A percentile compares a stretch with the other conserved stretches of the same genome.
phyloP scores from a whole-genome alignment of 805 yeast species.

The Huiozyma naganishii region DNA sequence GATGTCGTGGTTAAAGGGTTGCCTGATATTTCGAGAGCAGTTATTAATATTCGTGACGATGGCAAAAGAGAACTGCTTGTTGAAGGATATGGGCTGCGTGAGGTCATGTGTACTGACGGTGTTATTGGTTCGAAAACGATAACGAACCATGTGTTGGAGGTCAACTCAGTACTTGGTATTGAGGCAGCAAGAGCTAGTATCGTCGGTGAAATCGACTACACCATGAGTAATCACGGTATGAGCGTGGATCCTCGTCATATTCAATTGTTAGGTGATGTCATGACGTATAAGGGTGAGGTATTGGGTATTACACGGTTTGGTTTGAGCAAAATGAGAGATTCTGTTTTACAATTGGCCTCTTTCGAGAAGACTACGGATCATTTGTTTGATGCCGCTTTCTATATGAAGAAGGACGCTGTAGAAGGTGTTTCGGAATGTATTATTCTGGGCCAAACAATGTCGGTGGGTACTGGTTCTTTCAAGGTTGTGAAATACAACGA shows the following conservation, averaged over 20 bases:
- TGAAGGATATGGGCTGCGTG: constrained; percentile 94
- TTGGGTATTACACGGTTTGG: constrained; percentile 98
- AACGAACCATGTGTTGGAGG: constrained; percentile 90
- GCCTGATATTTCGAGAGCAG: constrained; percentile 87
- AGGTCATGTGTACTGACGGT: constrained; percentile 97
- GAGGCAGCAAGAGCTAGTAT: constrained; percentile 95
- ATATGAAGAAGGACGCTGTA: constrained; percentile 88
- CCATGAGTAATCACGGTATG: constrained; percentile 99
- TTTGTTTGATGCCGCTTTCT: constrained; percentile 94
- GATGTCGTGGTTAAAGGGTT: constrained; percentile 87
- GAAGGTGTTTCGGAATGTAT: constrained; percentile 98
- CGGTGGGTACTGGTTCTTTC: constrained; percentile 95
- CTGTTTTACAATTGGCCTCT: constrained; percentile 91
- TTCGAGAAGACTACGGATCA: constrained; percentile 98
- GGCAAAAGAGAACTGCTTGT: constrained; percentile 84
- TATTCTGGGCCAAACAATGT: constrained; percentile 95
- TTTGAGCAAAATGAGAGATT: constrained; percentile 95
- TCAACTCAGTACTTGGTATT: constrained; percentile 81
- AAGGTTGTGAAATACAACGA: constrained; percentile 59
- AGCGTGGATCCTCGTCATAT: constrained; percentile 99
- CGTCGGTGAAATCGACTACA: constrained; percentile 87
- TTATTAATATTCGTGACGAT: constrained; percentile 82
- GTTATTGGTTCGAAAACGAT: constrained; percentile 76
- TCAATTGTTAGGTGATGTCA: constrained; percentile 92
- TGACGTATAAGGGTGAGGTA: constrained; percentile 98